These are phyloP conservation scores for Tetradesmus lagerheimii DNA, from an alignment of 139 green algal species.

Conservation along the genomic window DNA sequence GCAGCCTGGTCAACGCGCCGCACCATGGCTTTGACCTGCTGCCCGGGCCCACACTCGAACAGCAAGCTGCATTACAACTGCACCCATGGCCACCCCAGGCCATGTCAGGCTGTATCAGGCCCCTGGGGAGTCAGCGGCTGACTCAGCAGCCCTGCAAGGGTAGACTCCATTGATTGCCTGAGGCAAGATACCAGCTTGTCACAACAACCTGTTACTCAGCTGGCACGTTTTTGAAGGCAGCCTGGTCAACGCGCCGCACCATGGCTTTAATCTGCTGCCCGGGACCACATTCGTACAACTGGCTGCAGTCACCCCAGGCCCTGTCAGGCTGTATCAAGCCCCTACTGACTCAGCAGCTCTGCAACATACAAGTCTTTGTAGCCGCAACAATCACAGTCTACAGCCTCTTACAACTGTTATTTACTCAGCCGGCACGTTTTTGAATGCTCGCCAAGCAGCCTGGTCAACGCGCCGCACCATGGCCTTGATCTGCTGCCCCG, in stretches of 20 bases:
- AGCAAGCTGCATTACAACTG: conserved; percentile 69
- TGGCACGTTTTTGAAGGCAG: conserved; percentile 18
- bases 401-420: background rate
- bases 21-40: conserved; percentile 97
- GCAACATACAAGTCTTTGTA: conserved; percentile 50
- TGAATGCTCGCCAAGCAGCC: conserved; percentile 33
- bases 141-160: too few species aligned
- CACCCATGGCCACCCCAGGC: too few species aligned
- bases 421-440: conserved; percentile 21
- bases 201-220: background rate
- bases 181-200: too few species aligned
- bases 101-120: too few species aligned
- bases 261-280: conserved; percentile 96
- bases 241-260: conserved; percentile 85
- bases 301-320: background rate
- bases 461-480: conserved; percentile 93
- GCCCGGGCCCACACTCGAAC: conserved; percentile 89
- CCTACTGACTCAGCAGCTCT: background rate
- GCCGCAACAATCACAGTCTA: too few species aligned
- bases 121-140: background rate
- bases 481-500: conserved; percentile 94
- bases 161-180: too few species aligned
- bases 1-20: conserved; percentile 78
- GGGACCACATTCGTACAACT: conserved; percentile 91
- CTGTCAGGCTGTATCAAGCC: background rate